Conservation (phyloP, 768 basidiomycete genomes). For the Macrocybe gigantea region DNA sequence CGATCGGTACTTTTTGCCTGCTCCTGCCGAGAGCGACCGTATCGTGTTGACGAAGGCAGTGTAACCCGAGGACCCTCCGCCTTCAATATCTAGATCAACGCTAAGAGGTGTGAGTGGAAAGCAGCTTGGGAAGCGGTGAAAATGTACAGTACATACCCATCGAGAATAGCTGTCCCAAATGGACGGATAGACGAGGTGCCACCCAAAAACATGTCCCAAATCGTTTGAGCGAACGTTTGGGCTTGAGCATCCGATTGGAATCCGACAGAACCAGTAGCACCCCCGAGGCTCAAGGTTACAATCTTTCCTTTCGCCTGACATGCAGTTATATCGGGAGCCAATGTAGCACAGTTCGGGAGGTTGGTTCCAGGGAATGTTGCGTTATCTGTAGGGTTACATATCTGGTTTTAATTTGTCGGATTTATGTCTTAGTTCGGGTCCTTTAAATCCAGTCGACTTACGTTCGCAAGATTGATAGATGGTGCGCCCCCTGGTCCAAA, state of each 20-base stretch:
- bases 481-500: slow-evolving; percentile 58
- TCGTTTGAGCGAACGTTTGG: slow-evolving; percentile 51
- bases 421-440: neutral
- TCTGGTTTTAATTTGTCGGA: slow-evolving; percentile 27
- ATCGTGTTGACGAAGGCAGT: slow-evolving; percentile 51
- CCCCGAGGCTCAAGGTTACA: slow-evolving; percentile 54
- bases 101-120: slow-evolving; percentile 17
- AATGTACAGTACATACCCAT: slow-evolving; percentile 43
- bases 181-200: slow-evolving; percentile 52
- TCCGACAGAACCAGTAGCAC: slow-evolving; percentile 55
- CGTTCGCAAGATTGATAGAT: slow-evolving; percentile 65
- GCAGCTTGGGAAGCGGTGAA: neutral
- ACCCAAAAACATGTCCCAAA: slow-evolving; percentile 73
- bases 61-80: slow-evolving; percentile 47
- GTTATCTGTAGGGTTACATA: slow-evolving; percentile 54
- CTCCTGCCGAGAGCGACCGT: slow-evolving; percentile 41
- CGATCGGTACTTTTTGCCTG: slow-evolving; percentile 43
- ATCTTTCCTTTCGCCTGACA: slow-evolving; percentile 65
- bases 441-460: slow-evolving; percentile 18
- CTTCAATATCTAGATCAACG: slow-evolving; percentile 72
- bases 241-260: slow-evolving; percentile 58
- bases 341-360: slow-evolving; percentile 54
- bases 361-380: slow-evolving; percentile 55
- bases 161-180: slow-evolving; percentile 66
- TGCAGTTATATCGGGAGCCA: slow-evolving; percentile 54